Evolutionary conservation across 75 land plant genomes (phyloP).

Genomic region (Sequoiadendron giganteum): DNA sequence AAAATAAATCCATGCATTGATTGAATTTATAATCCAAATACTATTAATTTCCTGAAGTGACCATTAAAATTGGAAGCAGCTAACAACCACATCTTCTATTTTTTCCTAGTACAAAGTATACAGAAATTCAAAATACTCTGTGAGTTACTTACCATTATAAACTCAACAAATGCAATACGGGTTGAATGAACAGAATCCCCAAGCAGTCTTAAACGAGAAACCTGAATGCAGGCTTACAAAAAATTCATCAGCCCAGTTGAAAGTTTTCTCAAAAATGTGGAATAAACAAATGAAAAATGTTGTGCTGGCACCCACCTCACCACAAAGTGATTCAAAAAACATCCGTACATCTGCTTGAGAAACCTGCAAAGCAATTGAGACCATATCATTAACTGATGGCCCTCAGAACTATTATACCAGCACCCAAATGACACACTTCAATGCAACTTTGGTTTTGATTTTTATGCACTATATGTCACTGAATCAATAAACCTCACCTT

Average conservation of each 20-base stretch:
- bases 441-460: neutral
- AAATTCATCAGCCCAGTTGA: neutral
- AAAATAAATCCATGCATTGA: neutral
- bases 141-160: conserved; percentile 47
- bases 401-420: neutral
- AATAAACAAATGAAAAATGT: neutral
- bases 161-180: conserved; percentile 84
- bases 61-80: neutral
- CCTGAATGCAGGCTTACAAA: conserved; percentile 33
- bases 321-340: conserved; percentile 78
- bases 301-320: conserved; percentile 50
- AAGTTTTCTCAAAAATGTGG: neutral
- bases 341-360: conserved; percentile 70
- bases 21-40: neutral
- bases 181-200: conserved; percentile 74
- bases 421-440: neutral
- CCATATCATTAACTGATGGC: neutral
- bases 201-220: conserved; percentile 71
- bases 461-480: neutral
- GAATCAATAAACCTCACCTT: conserved; percentile 41
- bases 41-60: neutral
- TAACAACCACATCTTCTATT: neutral
- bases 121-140: neutral
- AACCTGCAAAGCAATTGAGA: conserved; percentile 41
- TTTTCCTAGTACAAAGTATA: neutral